Evolutionary conservation across 768 basidiomycete species (phyloP).

Genomic region (Solioccasus polychromus): DNA sequence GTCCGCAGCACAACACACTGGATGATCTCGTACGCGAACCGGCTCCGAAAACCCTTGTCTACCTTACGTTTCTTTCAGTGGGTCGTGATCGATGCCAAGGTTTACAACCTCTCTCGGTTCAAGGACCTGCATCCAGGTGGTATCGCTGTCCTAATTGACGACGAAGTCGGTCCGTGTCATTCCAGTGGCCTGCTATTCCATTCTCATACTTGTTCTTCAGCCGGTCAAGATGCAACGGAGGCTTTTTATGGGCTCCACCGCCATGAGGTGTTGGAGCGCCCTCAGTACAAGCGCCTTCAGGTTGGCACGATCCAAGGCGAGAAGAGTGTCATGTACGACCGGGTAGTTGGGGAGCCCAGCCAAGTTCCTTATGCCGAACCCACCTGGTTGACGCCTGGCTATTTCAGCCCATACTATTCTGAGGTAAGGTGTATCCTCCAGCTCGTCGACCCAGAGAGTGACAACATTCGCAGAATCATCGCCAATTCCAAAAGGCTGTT

Average conservation of each 20-base stretch:
- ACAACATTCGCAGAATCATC: conserved; percentile 42
- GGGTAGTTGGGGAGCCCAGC: conserved; percentile 57
- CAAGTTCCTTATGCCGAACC: conserved; percentile 88
- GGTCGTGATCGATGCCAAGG: conserved; percentile 81
- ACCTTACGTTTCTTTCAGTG: conserved; percentile 44
- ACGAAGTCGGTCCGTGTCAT: conserved; percentile 60
- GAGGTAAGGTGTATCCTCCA: conserved; percentile 41
- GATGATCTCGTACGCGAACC: conserved; percentile 62
- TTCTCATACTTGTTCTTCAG: conserved; percentile 32
- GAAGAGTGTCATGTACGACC: conserved; percentile 48
- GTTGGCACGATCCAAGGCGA: conserved; percentile 73
- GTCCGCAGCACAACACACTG: conserved; percentile 62
- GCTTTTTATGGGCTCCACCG: conserved; percentile 88
- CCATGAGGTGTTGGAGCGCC: conserved; percentile 73
- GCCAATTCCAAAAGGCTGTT: conserved; percentile 43
- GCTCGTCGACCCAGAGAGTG: neutral
- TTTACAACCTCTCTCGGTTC: conserved; percentile 82
- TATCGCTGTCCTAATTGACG: conserved; percentile 68
- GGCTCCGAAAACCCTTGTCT: neutral
- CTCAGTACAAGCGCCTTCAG: conserved; percentile 69
- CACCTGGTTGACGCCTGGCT: conserved; percentile 71
- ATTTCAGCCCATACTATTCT: conserved; percentile 67
- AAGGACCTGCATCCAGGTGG: conserved; percentile 84
- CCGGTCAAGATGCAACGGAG: conserved; percentile 85
- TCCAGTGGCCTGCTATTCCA: neutral